These are phyloP conservation scores for Ceratobasidium sp. DNA, from an alignment of 1,284 basidiomycete species.

Conservation along the genomic window DNA sequence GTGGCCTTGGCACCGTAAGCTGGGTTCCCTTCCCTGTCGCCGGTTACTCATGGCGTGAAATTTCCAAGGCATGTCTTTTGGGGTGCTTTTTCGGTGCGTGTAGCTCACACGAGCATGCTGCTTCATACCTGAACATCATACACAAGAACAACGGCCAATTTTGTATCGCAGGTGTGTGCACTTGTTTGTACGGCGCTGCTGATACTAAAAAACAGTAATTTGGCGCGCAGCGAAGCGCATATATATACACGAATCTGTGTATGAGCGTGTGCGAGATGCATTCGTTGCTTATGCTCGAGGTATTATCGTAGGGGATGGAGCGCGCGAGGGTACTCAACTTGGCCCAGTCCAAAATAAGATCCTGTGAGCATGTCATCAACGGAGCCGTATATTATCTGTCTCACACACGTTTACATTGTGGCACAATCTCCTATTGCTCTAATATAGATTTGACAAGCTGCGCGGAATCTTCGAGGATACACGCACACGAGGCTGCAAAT, in stretches of 20 bases:
- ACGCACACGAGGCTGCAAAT: constrained; percentile 22
- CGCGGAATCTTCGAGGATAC: constrained; percentile 31
- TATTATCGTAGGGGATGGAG: constrained; percentile 20
- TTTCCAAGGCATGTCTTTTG: constrained; percentile 31
- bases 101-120: neutral
- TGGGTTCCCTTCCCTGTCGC: neutral
- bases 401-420: neutral
- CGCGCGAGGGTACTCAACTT: constrained; percentile 22
- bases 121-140: neutral
- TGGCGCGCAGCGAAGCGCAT: constrained; percentile 37
- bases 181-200: neutral
- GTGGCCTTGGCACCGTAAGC: constrained; percentile 31
- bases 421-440: neutral
- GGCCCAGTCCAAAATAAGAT: constrained; percentile 44
- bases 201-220: neutral
- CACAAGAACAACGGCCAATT: constrained; percentile 43
- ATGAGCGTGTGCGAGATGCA: constrained; percentile 31
- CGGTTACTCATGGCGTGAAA: neutral
- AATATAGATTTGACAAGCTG: constrained; percentile 28
- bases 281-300: constrained; percentile 27
- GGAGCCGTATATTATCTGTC: neutral
- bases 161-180: constrained; percentile 35
- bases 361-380: constrained; percentile 9
- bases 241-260: constrained; percentile 41
- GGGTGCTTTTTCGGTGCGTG: constrained; percentile 30